phyloP scores from a whole-genome alignment of 202 grass and related monocot species.

The Zoysia matrella region DNA sequence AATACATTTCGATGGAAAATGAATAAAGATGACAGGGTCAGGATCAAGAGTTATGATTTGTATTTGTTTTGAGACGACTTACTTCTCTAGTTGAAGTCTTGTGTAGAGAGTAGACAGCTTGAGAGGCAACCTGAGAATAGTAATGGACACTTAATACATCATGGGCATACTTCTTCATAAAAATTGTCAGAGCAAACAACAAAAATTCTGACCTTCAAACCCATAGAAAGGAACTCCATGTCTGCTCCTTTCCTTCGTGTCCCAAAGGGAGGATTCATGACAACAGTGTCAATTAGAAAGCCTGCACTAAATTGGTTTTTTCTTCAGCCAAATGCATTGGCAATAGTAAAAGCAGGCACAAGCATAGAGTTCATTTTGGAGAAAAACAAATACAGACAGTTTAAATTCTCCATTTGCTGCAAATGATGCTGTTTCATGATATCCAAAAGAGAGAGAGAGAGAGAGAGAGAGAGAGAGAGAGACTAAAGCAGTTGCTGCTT shows the following conservation, averaged over 20 bases:
- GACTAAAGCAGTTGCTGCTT: slow-evolving; percentile 13
- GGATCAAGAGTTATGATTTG: neutral
- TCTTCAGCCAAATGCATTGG: slow-evolving; percentile 12
- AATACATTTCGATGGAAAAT: neutral
- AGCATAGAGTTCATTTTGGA: slow-evolving; percentile 7
- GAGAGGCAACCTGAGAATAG: slow-evolving; percentile 69
- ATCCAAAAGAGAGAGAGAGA: too few relatives aligned
- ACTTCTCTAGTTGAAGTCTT: slow-evolving; percentile 98
- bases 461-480: too few relatives aligned
- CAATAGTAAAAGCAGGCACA: slow-evolving; percentile 13
- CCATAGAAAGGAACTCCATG: slow-evolving; percentile 86
- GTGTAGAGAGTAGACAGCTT: slow-evolving; percentile 89
- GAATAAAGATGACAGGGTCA: neutral
- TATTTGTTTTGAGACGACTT: slow-evolving; percentile 24
- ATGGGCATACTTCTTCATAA: neutral
- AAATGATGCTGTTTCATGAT: neutral
- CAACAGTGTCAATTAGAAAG: slow-evolving; percentile 76
- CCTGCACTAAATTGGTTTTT: slow-evolving; percentile 50
- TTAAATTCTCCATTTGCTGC: neutral
- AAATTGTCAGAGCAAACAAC: slow-evolving; percentile 6
- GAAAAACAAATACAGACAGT: neutral
- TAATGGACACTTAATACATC: slow-evolving; percentile 28
- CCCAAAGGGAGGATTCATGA: slow-evolving; percentile 98
- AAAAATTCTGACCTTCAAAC: slow-evolving; percentile 66
- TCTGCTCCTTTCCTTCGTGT: slow-evolving; percentile 79